Base-by-base conservation (phyloP, 495 filamentous ascomycete species). In the Friedmanniomyces simplex region DNA sequence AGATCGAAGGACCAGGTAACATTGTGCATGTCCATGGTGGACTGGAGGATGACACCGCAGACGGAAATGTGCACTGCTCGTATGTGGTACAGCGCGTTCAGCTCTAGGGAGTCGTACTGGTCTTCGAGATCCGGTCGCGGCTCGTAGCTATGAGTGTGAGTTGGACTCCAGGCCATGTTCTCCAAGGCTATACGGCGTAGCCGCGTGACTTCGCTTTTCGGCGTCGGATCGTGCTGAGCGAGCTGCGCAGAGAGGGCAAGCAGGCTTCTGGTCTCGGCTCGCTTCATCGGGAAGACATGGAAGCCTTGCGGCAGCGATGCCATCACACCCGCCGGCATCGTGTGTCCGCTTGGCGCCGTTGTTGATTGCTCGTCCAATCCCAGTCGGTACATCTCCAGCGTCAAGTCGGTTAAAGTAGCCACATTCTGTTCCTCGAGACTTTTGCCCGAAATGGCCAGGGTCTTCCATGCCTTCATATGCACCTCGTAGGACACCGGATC, bases 141-240 rank as follows among this genome's bases (percentile, higher is more conserved):
- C 21, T 50, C 45, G 21, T 13, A 37, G 37, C 55, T 22, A 8
- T 14, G n/a, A 1, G 26, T 50, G 20, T 57, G 55, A 7, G 55
- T 50, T n/a, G 55, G 45, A 41, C 47, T 51, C 55, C 55, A 57
- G 1, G 55, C 45, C 45, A 57, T 57, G 55, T 50, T 57, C 47
- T 57, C 55, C 45, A 57, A 14, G 1, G 30, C 45, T 20, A 57
- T 16, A 16, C 48, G 18, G 10, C 55, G 25, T 6, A 50, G 11
- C 3, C 45, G 14, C 1, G 7, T 21, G 7, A 41, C 6, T 16
- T n/a, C 47, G 11, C 2, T 22, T 30, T 41, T 30, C 2, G 26
- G 2, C 22, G 1, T 8, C 3, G 21, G 45, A 18, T 50, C 34
- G 37, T 41, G 25, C 1, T 2, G 2, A 20, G 55, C 26, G 10